Evolutionary conservation across 2,329 filamentous ascomycete species (phyloP).

Genomic region (Talaromyces sp.): DNA sequence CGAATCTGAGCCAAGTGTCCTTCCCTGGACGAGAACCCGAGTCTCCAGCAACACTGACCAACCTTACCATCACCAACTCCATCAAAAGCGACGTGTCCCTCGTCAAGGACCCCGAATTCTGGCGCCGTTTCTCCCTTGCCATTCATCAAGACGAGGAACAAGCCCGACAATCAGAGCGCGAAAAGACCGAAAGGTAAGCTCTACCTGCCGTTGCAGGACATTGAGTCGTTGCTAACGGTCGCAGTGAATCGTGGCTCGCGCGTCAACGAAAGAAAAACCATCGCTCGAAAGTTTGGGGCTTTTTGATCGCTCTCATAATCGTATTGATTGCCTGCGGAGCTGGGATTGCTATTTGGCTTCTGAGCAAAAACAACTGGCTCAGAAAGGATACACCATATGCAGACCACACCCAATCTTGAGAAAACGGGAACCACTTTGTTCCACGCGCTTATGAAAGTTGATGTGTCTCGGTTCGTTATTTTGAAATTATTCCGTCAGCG

Average conservation of each 20-base stretch:
- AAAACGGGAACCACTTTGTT: not conserved
- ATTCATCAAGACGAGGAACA: slow-evolving; percentile 55
- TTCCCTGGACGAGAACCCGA: slow-evolving; percentile 8
- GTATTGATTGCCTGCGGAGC: slow-evolving; percentile 42
- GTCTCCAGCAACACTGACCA: slow-evolving; percentile 16
- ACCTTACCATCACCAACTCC: slow-evolving; percentile 14
- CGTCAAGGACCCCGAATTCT: slow-evolving; percentile 57
- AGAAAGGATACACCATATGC: slow-evolving; percentile 10
- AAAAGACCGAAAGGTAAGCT: slow-evolving; percentile 21
- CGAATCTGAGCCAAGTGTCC: not conserved
- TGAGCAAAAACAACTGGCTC: slow-evolving; percentile 36
- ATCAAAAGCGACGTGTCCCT: slow-evolving; percentile 18
- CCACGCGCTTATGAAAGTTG: not conserved
- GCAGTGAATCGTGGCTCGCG: slow-evolving; percentile 54
- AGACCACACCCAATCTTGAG: not conserved
- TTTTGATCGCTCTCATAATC: slow-evolving; percentile 31
- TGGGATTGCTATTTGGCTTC: slow-evolving; percentile 47
- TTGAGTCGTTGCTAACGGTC: not conserved
- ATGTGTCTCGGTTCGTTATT: not conserved
- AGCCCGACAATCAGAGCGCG: slow-evolving; percentile 19
- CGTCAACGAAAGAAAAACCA: slow-evolving; percentile 50
- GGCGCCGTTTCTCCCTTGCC: slow-evolving; percentile 58
- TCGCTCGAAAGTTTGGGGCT: slow-evolving; percentile 46
- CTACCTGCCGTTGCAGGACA: not conserved
- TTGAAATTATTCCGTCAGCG: not conserved